Conservation (phyloP, 805 yeast genomes). For the Lipomyces yamadae region DNA sequence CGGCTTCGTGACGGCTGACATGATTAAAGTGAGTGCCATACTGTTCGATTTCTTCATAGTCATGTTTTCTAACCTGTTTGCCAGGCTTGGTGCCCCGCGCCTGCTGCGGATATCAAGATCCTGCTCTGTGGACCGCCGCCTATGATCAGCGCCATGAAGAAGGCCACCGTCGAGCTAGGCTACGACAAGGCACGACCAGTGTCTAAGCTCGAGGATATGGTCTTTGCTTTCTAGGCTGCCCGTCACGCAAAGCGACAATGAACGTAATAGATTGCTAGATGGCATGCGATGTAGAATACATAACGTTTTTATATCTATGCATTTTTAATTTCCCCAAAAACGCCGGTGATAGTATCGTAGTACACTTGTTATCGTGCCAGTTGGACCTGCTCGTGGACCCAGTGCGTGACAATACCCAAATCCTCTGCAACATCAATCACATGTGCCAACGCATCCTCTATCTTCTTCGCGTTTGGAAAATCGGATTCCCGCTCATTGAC, state of each 20-base stretch:
- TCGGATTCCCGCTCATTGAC: constrained; percentile 20
- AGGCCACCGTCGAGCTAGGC: constrained; percentile 73
- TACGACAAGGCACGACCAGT: constrained; percentile 85
- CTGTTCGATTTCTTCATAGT: background rate
- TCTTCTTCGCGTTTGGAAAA: constrained; percentile 7
- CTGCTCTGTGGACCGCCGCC: constrained; percentile 72
- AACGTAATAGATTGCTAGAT: background rate
- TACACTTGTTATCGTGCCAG: constrained; percentile 11
- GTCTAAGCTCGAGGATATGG: constrained; percentile 86
- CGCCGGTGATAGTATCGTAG: background rate
- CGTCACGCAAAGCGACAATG: background rate
- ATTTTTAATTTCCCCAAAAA: background rate
- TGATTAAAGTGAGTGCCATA: constrained; percentile 71
- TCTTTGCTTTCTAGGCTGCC: constrained; percentile 70
- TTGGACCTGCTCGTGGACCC: constrained; percentile 26
- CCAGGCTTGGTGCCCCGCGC: constrained; percentile 57
- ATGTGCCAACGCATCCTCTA: constrained; percentile 12
- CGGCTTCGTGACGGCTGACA: constrained; percentile 88
- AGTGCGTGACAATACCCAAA: constrained; percentile 25
- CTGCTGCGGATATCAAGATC: constrained; percentile 66
- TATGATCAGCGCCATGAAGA: constrained; percentile 84
- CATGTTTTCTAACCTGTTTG: background rate
- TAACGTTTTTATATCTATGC: background rate
- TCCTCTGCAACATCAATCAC: constrained; percentile 27
- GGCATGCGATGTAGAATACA: background rate